Conservation (phyloP, 192 early-diverging fungal genomes). For the Lobosporangium transversale region DNA sequence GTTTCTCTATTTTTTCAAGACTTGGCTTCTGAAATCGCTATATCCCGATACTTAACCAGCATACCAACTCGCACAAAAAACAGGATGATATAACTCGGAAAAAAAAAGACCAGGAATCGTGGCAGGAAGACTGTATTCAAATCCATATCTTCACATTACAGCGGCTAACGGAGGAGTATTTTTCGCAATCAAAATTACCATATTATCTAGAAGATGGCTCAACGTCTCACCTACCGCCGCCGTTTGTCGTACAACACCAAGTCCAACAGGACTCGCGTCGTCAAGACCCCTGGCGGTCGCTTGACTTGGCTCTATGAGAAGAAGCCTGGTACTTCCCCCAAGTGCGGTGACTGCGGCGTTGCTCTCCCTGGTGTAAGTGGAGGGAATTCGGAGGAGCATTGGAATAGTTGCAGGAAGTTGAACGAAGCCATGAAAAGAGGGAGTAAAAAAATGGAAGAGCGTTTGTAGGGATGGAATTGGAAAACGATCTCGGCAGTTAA, state of each 20-base stretch:
- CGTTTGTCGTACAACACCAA: slow-evolving; percentile 93
- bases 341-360: slow-evolving; percentile 97
- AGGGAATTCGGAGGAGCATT: not conserved
- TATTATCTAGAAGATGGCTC: slow-evolving; percentile 71
- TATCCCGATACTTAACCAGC: too few relatives aligned
- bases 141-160: too few relatives aligned
- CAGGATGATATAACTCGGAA: too few relatives aligned
- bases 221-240: slow-evolving; percentile 87
- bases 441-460: not conserved
- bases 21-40: too few relatives aligned
- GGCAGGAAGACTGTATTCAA: too few relatives aligned
- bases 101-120: too few relatives aligned
- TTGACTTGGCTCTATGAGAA: slow-evolving; percentile 90
- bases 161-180: too few relatives aligned
- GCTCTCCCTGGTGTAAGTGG: slow-evolving; percentile 85
- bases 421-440: not conserved
- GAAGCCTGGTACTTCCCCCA: slow-evolving; percentile 92
- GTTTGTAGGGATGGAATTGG: too few relatives aligned
- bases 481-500: too few relatives aligned
- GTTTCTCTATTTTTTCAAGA: too few relatives aligned
- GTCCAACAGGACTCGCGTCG: slow-evolving; percentile 76
- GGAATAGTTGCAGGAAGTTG: not conserved
- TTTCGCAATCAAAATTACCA: too few relatives aligned
- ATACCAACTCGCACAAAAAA: too few relatives aligned
- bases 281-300: slow-evolving; percentile 95